These are phyloP conservation scores for Erythrophleum fordii DNA, from an alignment of 306 rosid species.

Conservation along the genomic window DNA sequence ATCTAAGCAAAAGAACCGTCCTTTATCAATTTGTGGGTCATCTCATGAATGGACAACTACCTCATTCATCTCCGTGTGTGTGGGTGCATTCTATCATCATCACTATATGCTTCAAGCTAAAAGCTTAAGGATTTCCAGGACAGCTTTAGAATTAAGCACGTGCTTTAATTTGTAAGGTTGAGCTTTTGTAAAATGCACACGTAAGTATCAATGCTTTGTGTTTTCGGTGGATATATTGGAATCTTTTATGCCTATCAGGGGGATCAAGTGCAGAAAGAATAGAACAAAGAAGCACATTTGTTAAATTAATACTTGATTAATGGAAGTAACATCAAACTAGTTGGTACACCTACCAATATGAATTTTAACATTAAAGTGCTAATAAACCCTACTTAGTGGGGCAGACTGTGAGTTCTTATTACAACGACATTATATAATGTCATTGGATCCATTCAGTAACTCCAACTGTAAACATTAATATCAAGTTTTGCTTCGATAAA, in stretches of 20 bases:
- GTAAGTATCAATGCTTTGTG: neutral
- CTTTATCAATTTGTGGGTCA: neutral
- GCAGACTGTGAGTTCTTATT: neutral
- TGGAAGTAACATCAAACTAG: neutral
- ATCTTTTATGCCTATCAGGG: neutral
- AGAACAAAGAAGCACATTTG: neutral
- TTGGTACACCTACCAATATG: conserved; percentile 6
- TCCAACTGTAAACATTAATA: too few species aligned
- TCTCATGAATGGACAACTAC: neutral
- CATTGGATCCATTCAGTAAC: neutral
- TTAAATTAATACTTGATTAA: neutral
- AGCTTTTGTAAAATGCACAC: neutral
- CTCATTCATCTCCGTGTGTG: neutral
- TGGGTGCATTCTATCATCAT: too few species aligned
- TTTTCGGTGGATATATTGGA: neutral
- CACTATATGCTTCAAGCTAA: too few species aligned
- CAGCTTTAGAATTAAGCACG: neutral
- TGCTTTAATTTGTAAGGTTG: neutral
- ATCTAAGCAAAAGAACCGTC: neutral
- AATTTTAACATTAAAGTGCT: neutral
- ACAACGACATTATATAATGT: neutral
- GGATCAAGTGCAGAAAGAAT: neutral
- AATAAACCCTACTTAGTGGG: neutral
- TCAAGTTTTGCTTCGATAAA: too few species aligned
- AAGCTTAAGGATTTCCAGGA: neutral